A percentile compares a stretch with the other conserved stretches of the same genome.
phyloP scores from a whole-genome alignment of 1,139 yeast genomes.

The Pichia sp. region DNA sequence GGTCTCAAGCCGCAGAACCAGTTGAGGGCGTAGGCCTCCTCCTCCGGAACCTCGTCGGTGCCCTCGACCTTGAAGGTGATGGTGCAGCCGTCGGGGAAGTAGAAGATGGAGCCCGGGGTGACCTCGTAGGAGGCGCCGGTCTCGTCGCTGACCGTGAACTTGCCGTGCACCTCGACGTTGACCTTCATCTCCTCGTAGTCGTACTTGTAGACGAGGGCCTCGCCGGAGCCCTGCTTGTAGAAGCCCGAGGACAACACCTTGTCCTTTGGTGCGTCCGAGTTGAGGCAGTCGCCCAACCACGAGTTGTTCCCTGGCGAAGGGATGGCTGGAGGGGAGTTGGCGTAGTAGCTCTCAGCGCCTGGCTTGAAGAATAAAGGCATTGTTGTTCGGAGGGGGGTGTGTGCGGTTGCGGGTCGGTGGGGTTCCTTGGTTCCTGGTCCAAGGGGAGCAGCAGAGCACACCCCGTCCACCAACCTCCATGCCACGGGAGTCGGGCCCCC shows the following conservation, averaged over 20 bases:
- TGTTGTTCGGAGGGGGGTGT: constrained; percentile 13
- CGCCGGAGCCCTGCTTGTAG: constrained; percentile 64
- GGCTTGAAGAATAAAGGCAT: constrained; percentile 58
- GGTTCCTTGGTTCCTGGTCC: too few relatives aligned
- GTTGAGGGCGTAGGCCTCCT: constrained; percentile 57
- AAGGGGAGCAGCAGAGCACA: too few relatives aligned
- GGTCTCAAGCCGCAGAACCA: constrained; percentile 66
- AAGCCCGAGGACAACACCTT: constrained; percentile 61
- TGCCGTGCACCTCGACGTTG: constrained; percentile 62
- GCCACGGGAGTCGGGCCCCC: not conserved
- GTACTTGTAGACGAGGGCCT: constrained; percentile 60
- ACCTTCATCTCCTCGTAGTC: constrained; percentile 69
- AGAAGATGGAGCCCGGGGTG: constrained; percentile 64
- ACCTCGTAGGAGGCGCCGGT: constrained; percentile 55
- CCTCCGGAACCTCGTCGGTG: constrained; percentile 32
- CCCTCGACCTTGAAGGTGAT: constrained; percentile 54
- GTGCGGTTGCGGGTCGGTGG: not conserved
- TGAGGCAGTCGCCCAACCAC: constrained; percentile 59
- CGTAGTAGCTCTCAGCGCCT: constrained; percentile 44
- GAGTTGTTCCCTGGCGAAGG: constrained; percentile 47
- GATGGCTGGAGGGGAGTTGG: constrained; percentile 50
- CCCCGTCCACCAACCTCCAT: too few relatives aligned
- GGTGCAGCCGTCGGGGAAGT: constrained; percentile 63
- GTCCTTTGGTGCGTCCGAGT: constrained; percentile 54
- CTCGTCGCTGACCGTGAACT: constrained; percentile 57